phyloP scores from a whole-genome alignment of 345 rosid species.

The Turritis glabra region DNA sequence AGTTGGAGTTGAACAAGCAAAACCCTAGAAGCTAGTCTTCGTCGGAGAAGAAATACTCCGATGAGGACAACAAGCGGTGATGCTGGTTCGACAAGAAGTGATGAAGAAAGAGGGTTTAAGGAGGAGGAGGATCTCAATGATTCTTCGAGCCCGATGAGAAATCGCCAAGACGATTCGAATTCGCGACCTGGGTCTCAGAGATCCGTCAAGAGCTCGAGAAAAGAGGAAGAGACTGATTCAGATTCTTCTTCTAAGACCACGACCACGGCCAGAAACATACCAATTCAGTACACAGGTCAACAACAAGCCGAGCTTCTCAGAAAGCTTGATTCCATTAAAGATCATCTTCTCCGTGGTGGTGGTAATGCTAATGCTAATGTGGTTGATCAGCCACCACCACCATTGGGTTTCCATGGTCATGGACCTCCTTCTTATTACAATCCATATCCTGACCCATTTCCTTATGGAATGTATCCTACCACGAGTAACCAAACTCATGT shows the following conservation, averaged over 20 bases:
- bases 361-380: constrained; percentile 14
- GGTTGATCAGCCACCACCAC: constrained; percentile 17
- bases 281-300: constrained; percentile 22
- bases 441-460: constrained; percentile 29
- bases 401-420: constrained; percentile 20
- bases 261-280: neutral
- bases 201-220: neutral
- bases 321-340: constrained; percentile 35
- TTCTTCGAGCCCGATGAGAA: neutral
- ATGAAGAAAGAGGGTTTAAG: constrained; percentile 7
- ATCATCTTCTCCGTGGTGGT: constrained; percentile 28
- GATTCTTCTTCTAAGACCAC: constrained; percentile 1
- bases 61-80: constrained; percentile 39
- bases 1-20: constrained; percentile 4
- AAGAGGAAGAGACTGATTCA: constrained; percentile 6
- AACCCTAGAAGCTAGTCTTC: constrained; percentile 6
- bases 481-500: constrained; percentile 48
- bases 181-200: constrained; percentile 20
- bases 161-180: neutral
- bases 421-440: constrained; percentile 53
- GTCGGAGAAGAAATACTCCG: constrained; percentile 12
- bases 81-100: constrained; percentile 9
- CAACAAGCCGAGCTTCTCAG: constrained; percentile 38
- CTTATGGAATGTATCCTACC: constrained; percentile 49
- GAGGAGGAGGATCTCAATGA: neutral